Base-by-base conservation (phyloP, 345 rosid species). In the Dovyalis caffra region DNA sequence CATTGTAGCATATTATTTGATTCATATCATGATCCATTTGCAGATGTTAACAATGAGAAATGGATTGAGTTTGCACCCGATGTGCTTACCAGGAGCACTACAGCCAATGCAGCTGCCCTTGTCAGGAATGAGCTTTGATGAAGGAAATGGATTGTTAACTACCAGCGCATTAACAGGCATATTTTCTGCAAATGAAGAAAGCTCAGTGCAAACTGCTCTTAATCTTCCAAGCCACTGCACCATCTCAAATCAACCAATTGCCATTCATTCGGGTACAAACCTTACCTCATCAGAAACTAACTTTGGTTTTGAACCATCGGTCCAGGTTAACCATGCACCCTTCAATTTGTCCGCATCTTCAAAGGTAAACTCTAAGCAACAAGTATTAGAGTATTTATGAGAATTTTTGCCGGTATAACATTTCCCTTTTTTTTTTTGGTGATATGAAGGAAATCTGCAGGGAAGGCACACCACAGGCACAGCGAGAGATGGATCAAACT, bases 21-120 rank as follows among this genome's bases (percentile, higher is more conserved):
- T 56, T 56, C n/a, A 62, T 38, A 66, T 66, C 64, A 74, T 71
- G 69, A 65, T 82, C 76, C 61, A 26, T 58, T 64, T 71, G 66
- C 91, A 88, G 89, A 88, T 88, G 91, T 74, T 88, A 66, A 78
- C 89, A 14, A 76, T 86, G 89, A 85, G 89, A 82, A 88, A 88
- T 56, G 91, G 91, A 43, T 60, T 86, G 74, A 80, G 86, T 77
- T 78, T 86, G 77, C 86, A 86, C 64, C 88, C 88, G 29, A 71
- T 83, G 85, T 83, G 86, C 81, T 74, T 83, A 74, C 88, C 91
- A 11, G 89, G 87, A 74, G 86, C 75, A 47, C 45, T 77, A 58
- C 88, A 85, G 73, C 81, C 85, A 31, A 65, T 75, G 83, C 87
- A 86, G 77, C 66, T 78, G 63, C 81, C 86, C 67, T 58, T 81